Evolutionary conservation across 371 early-diverging fungal species (phyloP), one percentile per base, ranked within the genome.

Genomic region (Apophysomyces trapeziformis): DNA sequence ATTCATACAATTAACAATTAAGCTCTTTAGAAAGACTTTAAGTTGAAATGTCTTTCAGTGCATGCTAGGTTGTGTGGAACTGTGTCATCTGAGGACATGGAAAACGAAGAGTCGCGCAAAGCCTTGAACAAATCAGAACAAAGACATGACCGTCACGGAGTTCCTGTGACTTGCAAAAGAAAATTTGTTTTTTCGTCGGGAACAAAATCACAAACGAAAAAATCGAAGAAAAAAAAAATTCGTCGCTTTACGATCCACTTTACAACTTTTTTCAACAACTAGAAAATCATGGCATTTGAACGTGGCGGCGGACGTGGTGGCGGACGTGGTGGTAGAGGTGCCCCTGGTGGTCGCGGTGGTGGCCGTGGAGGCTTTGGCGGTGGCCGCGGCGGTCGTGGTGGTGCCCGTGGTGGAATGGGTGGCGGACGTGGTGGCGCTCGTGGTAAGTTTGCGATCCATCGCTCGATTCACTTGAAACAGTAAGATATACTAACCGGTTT

Each of bases 311-410:
- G 80, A 38, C 79, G 76, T 58, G 76, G 85, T 64, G 69, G 80
- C 26, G 79, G 80, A 44, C 69, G 77, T 61, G 79, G 79, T 64
- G 82, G 85, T 16, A 76, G 74, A 62, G 81, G 85, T 65, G 85
- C 85, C 68, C 78, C 80, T 46, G 21, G 41, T 5, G 13, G 41
- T 11, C 69, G 81, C 64, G 79, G 83, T 44, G 85, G 85, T 36
- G 84, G 80, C 18, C 67, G 82, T 65, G 85, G 87, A 58, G 85
- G 86, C 43, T 73, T 78, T 44, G 68, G 84, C 54, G 72, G 77
- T n/a, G 71, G 71, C 16, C 69, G 77, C 37, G 69, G 74, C 14
- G 75, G 77, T 9, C 74, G 76, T 12, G 74, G 73, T 32, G 78
- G 74, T 38, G 68, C 72, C 14, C 61, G 77, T 66, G 82, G 85